Conservation (phyloP, 768 basidiomycete species). For the Coprinellus aureogranulatus region DNA sequence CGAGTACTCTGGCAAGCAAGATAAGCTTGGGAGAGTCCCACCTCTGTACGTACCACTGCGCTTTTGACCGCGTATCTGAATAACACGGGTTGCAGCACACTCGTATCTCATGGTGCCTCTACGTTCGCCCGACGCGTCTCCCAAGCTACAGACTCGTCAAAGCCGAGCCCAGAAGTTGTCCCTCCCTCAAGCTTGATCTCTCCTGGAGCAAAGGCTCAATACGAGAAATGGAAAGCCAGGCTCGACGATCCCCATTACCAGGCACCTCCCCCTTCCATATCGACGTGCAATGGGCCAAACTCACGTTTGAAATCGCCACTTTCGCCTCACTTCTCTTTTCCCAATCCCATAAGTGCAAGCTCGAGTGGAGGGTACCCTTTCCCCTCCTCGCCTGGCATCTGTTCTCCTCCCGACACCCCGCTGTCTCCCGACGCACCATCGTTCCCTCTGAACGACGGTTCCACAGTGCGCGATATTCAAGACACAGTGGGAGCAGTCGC, state of each 20-base stretch:
- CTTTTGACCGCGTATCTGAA: too few species aligned
- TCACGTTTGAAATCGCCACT: neutral
- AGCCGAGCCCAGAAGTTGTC: constrained; percentile 32
- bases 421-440: neutral
- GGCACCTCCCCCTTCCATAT: neutral
- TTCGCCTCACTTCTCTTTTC: neutral
- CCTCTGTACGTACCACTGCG: constrained; percentile 51
- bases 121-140: constrained; percentile 42
- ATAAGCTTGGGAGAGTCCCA: constrained; percentile 62
- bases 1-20: constrained; percentile 44
- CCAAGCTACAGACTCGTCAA: neutral
- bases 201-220: constrained; percentile 47
- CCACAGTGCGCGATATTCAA: constrained; percentile 43
- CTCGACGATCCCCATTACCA: constrained; percentile 25
- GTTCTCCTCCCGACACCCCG: neutral
- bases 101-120: constrained; percentile 61
- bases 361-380: neutral
- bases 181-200: constrained; percentile 47
- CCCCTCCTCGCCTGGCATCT: too few species aligned
- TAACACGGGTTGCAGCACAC: constrained; percentile 50
- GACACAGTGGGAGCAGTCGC: constrained; percentile 84
- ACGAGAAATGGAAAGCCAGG: constrained; percentile 58
- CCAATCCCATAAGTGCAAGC: neutral
- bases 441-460: neutral
- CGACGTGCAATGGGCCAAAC: neutral